Evolutionary conservation across 257 asterid genomes (phyloP).

Genomic region (Petunia axillaris): DNA sequence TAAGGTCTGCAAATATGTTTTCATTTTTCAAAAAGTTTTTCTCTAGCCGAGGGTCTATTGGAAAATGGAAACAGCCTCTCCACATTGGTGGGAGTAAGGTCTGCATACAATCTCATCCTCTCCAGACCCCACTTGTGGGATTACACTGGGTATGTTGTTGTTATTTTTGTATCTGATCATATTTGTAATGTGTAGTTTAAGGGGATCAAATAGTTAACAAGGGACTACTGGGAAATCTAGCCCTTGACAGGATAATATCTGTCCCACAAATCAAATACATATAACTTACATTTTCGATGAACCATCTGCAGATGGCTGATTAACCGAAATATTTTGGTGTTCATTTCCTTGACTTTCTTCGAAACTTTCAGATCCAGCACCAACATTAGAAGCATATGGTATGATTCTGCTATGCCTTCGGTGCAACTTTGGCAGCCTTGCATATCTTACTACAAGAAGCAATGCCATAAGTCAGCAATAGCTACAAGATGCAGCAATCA

Average conservation of each 20-base stretch:
- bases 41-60: too few species aligned
- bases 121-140: too few species aligned
- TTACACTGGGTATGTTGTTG: too few species aligned
- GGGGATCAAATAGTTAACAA: neutral
- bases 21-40: too few species aligned
- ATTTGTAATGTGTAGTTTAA: neutral
- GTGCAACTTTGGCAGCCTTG: conserved; percentile 35
- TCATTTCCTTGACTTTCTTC: conserved; percentile 49
- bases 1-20: too few species aligned
- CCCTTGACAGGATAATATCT: neutral
- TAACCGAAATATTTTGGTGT: conserved; percentile 28
- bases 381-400: conserved; percentile 52
- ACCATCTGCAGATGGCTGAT: conserved; percentile 35
- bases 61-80: too few species aligned
- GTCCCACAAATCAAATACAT: neutral
- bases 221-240: neutral
- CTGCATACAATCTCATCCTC: too few species aligned
- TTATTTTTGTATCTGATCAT: neutral
- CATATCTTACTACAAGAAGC: conserved; percentile 38
- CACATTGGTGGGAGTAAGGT: too few species aligned
- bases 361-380: conserved; percentile 61
- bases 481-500: neutral
- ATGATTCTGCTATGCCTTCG: conserved; percentile 33
- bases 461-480: conserved; percentile 18
- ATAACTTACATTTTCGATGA: conserved; percentile 45